A percentile compares a stretch with the other conserved stretches of the same genome.
phyloP scores from a whole-genome alignment of 345 rosid genomes.

The Sonneratia caseolaris region DNA sequence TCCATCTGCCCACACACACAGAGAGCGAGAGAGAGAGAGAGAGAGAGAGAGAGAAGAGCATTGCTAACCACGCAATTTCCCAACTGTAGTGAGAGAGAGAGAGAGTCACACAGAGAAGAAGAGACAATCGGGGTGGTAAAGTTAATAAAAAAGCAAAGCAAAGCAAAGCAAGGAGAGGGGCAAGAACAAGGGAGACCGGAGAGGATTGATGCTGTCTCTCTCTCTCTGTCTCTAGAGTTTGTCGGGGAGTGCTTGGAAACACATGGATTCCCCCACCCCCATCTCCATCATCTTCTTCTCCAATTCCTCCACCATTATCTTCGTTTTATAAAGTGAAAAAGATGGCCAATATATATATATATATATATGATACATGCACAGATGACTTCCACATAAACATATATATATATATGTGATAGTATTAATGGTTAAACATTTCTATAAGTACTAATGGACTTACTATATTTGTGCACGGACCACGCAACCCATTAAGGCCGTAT shows the following conservation, averaged over 20 bases:
- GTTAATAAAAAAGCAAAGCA: background rate
- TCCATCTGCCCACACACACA: background rate
- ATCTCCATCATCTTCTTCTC: background rate
- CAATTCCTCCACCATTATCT: background rate
- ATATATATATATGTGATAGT: too few species aligned
- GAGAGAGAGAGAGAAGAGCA: constrained; percentile 7
- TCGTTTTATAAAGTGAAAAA: background rate
- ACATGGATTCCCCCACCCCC: constrained; percentile 12
- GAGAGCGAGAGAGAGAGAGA: background rate
- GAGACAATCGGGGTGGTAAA: background rate
- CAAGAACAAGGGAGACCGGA: background rate
- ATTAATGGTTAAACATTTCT: background rate
- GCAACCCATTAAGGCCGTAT: background rate
- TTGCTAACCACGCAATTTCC: constrained; percentile 10
- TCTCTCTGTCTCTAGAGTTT: constrained; percentile 3
- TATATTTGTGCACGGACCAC: background rate
- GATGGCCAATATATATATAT: background rate
- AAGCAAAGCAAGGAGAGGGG: background rate
- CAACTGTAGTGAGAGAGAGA: background rate
- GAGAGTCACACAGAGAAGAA: constrained; percentile 36
- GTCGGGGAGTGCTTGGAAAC: constrained; percentile 17
- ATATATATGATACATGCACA: too few species aligned
- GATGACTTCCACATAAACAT: too few species aligned
- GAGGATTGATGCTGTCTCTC: background rate
- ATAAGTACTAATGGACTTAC: background rate